Base-by-base conservation (phyloP, 352 stramenopile species). In the Pythium guiyangense region DNA sequence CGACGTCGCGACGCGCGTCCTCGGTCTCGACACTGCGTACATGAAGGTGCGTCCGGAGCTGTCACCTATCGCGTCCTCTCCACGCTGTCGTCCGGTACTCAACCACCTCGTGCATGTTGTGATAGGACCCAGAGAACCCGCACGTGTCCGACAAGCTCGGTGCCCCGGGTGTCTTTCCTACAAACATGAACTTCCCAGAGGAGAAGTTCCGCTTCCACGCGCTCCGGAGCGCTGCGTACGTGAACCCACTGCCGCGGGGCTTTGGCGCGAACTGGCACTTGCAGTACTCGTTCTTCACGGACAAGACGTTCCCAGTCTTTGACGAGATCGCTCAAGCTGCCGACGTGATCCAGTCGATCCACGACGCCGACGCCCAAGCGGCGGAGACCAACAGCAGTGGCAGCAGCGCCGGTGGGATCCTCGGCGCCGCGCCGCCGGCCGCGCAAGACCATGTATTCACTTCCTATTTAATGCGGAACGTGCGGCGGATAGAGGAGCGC, bases 261-360 rank as follows among this genome's bases (percentile, higher is more conserved):
- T 91, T 94, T 50, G 83, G 79, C 14, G 71, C 77, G 53, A 81
- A 90, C 53, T 92, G 80, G 85, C 85, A 94, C 64, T 56, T 86
- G 42, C 85, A 94, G 55, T 94, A 94, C 54, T 91, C 83, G 27
- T 79, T 77, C 29, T 95, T 95, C 66, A 87, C 74, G 18, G 79
- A 93, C 64, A 92, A 87, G 52, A 80, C 79, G 17, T 69, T 86
- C 31, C 69, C 76, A 0, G 68, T 88, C 53, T 93, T 93, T 70
- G 81, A 95, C 42, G 71, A 87, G 46, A 46, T 90, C 2, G 67
- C 70, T 11, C 64, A 78, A 20, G 75, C 80, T 2, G 64, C 76
- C 6, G 62, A 66, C 6, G 70, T 80, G 6, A 92, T 92, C 57
- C 45, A 66, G 10, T 66, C 74, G 40, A 70, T 73, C 39, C 48